phyloP scores from a whole-genome alignment of 2,329 filamentous ascomycete species.

The Metarhizium album region DNA sequence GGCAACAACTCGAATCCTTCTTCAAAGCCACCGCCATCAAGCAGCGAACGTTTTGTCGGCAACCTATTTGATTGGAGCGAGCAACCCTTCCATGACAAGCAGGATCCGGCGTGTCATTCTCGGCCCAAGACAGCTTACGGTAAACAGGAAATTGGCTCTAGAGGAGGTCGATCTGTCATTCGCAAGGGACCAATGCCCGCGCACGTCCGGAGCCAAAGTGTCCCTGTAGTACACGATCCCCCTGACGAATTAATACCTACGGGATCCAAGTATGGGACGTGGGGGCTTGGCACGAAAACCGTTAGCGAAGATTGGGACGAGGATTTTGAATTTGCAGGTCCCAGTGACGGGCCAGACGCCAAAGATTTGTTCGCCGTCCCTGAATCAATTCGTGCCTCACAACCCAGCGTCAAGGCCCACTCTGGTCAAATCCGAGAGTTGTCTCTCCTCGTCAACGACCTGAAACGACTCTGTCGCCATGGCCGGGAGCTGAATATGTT shows the following conservation, averaged over 20 bases:
- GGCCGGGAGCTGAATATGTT: slow-evolving; percentile 57
- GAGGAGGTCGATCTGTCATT: slow-evolving; percentile 57
- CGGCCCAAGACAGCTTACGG: slow-evolving; percentile 66
- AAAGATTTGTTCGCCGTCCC: slow-evolving; percentile 40
- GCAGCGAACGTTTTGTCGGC: slow-evolving; percentile 45
- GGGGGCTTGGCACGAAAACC: slow-evolving; percentile 69
- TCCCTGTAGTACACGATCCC: slow-evolving; percentile 59
- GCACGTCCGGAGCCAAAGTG: slow-evolving; percentile 72
- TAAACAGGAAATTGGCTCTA: slow-evolving; percentile 59
- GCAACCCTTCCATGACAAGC: slow-evolving; percentile 49
- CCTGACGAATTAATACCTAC: slow-evolving; percentile 42
- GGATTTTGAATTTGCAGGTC: slow-evolving; percentile 65
- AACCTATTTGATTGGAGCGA: slow-evolving; percentile 75
- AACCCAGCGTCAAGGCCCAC: slow-evolving; percentile 72
- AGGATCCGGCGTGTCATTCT: slow-evolving; percentile 45
- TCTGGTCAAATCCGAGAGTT: slow-evolving; percentile 76
- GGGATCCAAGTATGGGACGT: slow-evolving; percentile 67
- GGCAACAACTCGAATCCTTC: slow-evolving; percentile 32
- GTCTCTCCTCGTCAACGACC: slow-evolving; percentile 69
- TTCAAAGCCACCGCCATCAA: slow-evolving; percentile 9
- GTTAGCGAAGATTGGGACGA: slow-evolving; percentile 84
- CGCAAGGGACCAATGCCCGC: slow-evolving; percentile 58
- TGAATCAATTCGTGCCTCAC: slow-evolving; percentile 67
- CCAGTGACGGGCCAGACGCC: slow-evolving; percentile 27
- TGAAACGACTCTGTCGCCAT: slow-evolving; percentile 65